Percentiles rank a stretch among this genome's conserved stretches.
These are phyloP conservation scores for Moricandia arvensis DNA, from an alignment of 345 rosid genomes.

Conservation along the genomic window DNA sequence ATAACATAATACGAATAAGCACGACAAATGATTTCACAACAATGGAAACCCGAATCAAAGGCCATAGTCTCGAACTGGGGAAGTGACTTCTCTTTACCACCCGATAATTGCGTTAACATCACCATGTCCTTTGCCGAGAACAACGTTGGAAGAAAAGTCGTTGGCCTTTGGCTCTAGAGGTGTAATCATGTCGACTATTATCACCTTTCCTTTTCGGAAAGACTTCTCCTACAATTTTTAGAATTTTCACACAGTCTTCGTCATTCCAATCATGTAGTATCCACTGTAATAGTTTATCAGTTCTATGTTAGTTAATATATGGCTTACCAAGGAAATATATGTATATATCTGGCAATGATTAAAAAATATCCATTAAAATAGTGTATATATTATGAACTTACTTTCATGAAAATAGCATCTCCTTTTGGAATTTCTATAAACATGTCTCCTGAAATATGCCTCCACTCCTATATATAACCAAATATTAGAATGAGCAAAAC, in stretches of 20 bases:
- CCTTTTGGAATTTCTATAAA: neutral
- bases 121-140: slow-evolving; percentile 3
- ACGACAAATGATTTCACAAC: slow-evolving; percentile 20
- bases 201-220: neutral
- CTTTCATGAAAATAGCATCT: neutral
- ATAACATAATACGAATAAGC: slow-evolving; percentile 10
- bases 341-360: neutral
- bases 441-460: neutral
- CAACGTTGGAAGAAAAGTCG: slow-evolving; percentile 4
- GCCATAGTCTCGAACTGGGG: neutral
- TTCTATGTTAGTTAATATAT: neutral
- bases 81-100: slow-evolving; percentile 20
- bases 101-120: slow-evolving; percentile 22
- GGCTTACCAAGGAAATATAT: neutral
- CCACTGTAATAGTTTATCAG: slow-evolving; percentile 6
- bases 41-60: neutral
- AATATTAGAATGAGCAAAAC: neutral
- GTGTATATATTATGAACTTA: neutral
- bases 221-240: slow-evolving; percentile 26
- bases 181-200: neutral
- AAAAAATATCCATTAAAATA: neutral
- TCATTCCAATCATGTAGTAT: slow-evolving; percentile 26
- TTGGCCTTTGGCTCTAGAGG: neutral
- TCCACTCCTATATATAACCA: neutral
- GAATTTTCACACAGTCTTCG: slow-evolving; percentile 21